phyloP scores from a whole-genome alignment of 257 asterid genomes.

The Fraxinus americana region DNA sequence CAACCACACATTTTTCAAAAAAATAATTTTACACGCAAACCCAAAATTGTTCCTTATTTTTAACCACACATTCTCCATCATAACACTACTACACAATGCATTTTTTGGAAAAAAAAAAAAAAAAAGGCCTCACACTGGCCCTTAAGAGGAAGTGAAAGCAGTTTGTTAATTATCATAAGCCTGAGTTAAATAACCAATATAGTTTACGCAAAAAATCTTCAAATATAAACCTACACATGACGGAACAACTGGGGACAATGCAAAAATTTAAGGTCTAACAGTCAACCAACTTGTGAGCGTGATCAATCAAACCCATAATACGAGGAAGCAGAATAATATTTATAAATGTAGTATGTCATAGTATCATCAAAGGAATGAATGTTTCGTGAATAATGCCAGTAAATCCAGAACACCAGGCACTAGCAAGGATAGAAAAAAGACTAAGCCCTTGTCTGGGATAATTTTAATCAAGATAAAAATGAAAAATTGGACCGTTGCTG shows the following conservation, averaged over 20 bases:
- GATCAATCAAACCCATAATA: background rate
- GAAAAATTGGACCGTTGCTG: too few relatives aligned
- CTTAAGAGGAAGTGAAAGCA: background rate
- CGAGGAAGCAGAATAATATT: background rate
- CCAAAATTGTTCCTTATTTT: too few relatives aligned
- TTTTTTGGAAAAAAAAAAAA: too few relatives aligned
- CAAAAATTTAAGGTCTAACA: background rate
- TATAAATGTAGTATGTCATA: background rate
- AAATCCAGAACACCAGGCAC: constrained; percentile 2
- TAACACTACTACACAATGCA: too few relatives aligned
- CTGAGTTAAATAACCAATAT: background rate
- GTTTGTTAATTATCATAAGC: background rate
- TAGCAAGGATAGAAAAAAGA: background rate
- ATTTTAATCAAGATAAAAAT: too few relatives aligned
- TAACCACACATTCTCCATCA: too few relatives aligned
- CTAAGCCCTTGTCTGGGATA: background rate
- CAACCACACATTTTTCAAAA: too few relatives aligned
- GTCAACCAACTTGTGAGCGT: background rate
- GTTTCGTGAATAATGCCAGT: background rate
- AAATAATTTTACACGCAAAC: too few relatives aligned
- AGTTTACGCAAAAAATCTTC: background rate
- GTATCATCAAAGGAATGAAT: background rate
- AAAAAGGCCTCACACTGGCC: too few relatives aligned
- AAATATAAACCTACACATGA: background rate
- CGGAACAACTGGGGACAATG: background rate